These are phyloP conservation scores for Sordariomycetes sp. DNA, from an alignment of 2,329 filamentous ascomycete species.

Conservation along the genomic window DNA sequence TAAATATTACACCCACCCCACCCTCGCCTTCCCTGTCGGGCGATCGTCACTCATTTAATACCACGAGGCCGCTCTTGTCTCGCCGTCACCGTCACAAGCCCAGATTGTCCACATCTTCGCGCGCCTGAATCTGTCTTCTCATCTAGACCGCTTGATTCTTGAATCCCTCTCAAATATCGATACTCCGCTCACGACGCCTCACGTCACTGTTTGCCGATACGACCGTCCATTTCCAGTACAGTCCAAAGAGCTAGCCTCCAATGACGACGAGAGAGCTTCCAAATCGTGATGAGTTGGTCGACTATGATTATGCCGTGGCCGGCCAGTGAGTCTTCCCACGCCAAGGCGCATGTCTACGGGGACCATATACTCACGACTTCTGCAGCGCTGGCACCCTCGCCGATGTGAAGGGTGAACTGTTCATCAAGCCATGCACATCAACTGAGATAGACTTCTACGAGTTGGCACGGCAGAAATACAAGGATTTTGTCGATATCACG, in stretches of 20 bases:
- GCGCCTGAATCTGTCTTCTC: not conserved
- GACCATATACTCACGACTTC: slow-evolving; percentile 6
- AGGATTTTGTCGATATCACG: slow-evolving; percentile 67
- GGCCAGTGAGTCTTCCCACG: slow-evolving; percentile 58
- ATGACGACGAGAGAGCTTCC: slow-evolving; percentile 6
- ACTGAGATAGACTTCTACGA: slow-evolving; percentile 88
- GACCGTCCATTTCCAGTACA: too few relatives aligned
- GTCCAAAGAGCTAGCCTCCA: not conserved
- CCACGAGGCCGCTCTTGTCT: not conserved
- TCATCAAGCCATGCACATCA: slow-evolving; percentile 87
- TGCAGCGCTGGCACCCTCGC: slow-evolving; percentile 78
- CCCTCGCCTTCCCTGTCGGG: not conserved
- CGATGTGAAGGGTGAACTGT: slow-evolving; percentile 68
- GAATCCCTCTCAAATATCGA: not conserved
- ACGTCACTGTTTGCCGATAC: not conserved
- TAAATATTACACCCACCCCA: not conserved
- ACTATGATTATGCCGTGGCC: slow-evolving; percentile 64
- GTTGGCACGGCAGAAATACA: slow-evolving; percentile 48
- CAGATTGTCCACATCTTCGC: not conserved
- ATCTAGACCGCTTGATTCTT: not conserved
- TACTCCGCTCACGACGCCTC: not conserved
- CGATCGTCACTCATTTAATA: not conserved
- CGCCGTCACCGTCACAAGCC: not conserved
- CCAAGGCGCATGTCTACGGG: not conserved
- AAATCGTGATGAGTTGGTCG: slow-evolving; percentile 14